Conservation (phyloP, 75 land plant genomes). For the Pseudotsuga menziesii region DNA sequence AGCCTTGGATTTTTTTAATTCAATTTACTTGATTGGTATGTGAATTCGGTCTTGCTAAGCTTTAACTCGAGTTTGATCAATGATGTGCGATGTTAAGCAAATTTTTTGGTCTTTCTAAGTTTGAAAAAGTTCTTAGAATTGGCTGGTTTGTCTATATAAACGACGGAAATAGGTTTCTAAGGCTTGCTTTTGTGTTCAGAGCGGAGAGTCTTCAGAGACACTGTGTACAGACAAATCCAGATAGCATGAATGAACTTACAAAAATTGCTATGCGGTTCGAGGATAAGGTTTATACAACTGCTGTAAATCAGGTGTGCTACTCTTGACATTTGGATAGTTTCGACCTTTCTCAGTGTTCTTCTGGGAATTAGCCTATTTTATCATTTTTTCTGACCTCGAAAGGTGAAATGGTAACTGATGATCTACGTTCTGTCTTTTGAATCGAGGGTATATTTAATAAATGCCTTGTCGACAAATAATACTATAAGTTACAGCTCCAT, state of each 20-base stretch:
- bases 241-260: slow-evolving; percentile 57
- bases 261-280: slow-evolving; percentile 75
- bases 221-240: slow-evolving; percentile 54
- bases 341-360: background rate
- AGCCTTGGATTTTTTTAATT: background rate
- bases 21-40: background rate
- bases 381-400: too few species aligned
- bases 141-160: background rate
- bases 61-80: background rate
- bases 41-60: background rate
- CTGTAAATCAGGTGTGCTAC: slow-evolving; percentile 53
- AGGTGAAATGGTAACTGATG: too few species aligned
- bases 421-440: too few species aligned
- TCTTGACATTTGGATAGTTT: background rate
- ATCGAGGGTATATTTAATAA: too few species aligned
- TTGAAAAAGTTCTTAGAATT: background rate
- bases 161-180: background rate
- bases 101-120: background rate
- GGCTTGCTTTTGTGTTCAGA: background rate
- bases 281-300: slow-evolving; percentile 60
- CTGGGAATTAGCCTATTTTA: background rate
- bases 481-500: too few species aligned
- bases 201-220: slow-evolving; percentile 65
- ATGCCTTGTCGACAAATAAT: too few species aligned
- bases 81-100: background rate